Base-by-base conservation (phyloP, 352 stramenopile species). In the Phytopythium delawarense region DNA sequence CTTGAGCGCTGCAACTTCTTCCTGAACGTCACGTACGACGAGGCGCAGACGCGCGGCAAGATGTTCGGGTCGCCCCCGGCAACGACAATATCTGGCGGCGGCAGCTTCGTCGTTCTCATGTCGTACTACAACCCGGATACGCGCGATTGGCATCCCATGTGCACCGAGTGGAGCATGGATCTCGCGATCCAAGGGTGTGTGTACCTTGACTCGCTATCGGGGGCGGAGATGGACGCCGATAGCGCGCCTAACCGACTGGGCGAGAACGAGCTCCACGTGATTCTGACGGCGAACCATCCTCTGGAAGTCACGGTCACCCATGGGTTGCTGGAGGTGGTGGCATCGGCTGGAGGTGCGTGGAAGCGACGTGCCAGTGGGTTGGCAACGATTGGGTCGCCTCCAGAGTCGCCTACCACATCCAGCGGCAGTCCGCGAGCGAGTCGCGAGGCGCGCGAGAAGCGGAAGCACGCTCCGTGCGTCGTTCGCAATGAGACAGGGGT, bases 81-180 rank as follows among this genome's bases (percentile, higher is more conserved):
- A 4, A 90, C 78, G 20, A 75, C 74, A 15, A 71, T 92, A 42
- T 92, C 86, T 42, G 86, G 86, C 49, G 81, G 84, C 23, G 84
- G 84, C 4, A 78, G 70, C 25, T 64, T 94, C 15, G 71, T 86
- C 1, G 77, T 85, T 30, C 61, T 88, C 39, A 75, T 89, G 44
- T 84, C 82, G 13, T 93, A 94, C 57, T 93, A 92, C 57, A 94
- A 92, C 52, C 86, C 86, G 16, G 81, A 93, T 35, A 91, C 81
- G 32, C 81, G 86, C 16, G 72, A 84, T 46, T 94, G 86, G 86
- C 86, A 94, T 50, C 79, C 84, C 20, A 85, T 94, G 80, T 90
- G 84, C 34, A 78, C 77, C 2, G 84, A 92, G 48, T 94, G 86
- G 86, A 72, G 71, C 15, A 62, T 94, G 7, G 81, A 91, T 25